Evolutionary conservation across 805 yeast species (phyloP).

Genomic region (Metschnikowia gruessii): DNA sequence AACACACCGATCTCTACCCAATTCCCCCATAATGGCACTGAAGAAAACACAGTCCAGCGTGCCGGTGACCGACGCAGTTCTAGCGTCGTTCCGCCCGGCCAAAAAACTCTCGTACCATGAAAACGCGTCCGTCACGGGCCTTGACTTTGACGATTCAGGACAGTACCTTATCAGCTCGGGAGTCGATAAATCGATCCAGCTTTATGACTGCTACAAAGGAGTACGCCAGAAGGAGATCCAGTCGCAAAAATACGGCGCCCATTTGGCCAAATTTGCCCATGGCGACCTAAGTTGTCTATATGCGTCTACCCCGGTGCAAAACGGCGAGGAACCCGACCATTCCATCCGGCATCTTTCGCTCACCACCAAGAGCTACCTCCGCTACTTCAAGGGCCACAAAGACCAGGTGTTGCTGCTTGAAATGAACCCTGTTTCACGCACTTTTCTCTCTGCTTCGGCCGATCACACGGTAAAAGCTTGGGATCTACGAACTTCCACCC

Average conservation of each 20-base stretch:
- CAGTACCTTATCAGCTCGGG: constrained; percentile 73
- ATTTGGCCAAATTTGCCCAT: constrained; percentile 81
- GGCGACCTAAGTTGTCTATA: constrained; percentile 68
- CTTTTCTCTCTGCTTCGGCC: constrained; percentile 61
- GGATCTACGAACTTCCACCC: constrained; percentile 72
- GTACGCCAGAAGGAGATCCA: constrained; percentile 63
- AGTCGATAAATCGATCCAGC: constrained; percentile 75
- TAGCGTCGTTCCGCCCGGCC: constrained; percentile 31
- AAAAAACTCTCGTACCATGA: constrained; percentile 53
- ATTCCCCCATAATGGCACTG: constrained; percentile 12
- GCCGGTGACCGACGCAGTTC: constrained; percentile 25
- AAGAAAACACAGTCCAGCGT: constrained; percentile 25
- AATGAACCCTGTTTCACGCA: constrained; percentile 66
- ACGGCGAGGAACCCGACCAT: constrained; percentile 52
- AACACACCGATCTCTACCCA: no score
- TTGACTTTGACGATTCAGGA: constrained; percentile 84
- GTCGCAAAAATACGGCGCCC: constrained; percentile 90
- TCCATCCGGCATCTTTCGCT: constrained; percentile 73
- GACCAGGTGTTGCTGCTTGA: constrained; percentile 70
- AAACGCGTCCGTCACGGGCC: constrained; percentile 58
- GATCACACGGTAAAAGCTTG: constrained; percentile 84
- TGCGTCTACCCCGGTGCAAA: constrained; percentile 61
- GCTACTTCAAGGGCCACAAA: constrained; percentile 87
- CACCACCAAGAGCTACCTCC: constrained; percentile 71
- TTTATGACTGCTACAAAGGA: constrained; percentile 75